Evolutionary conservation across 345 rosid genomes (phyloP).

Genomic region (Reutealis trisperma): DNA sequence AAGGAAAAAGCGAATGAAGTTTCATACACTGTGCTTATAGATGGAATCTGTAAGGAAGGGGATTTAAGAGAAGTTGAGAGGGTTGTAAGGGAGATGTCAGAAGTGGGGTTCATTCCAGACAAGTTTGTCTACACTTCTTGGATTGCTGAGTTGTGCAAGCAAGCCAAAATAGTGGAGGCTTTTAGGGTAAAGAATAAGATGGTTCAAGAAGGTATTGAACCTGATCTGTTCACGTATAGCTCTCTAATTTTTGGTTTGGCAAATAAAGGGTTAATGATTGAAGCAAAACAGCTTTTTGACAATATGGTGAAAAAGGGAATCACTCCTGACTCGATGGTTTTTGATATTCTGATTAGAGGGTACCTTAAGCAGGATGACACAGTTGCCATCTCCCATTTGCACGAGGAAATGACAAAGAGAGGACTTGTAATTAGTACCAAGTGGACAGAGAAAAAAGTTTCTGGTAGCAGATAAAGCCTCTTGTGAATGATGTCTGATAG

Average conservation of each 20-base stretch:
- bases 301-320: slow-evolving; percentile 42
- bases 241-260: slow-evolving; percentile 46
- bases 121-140: slow-evolving; percentile 51
- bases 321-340: slow-evolving; percentile 40
- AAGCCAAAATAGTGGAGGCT: slow-evolving; percentile 45
- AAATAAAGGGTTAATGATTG: slow-evolving; percentile 42
- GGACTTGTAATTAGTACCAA: slow-evolving; percentile 24
- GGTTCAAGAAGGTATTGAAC: slow-evolving; percentile 46
- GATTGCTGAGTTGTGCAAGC: slow-evolving; percentile 48
- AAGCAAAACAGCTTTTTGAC: slow-evolving; percentile 46
- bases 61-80: slow-evolving; percentile 46
- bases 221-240: slow-evolving; percentile 39
- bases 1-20: slow-evolving; percentile 43
- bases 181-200: slow-evolving; percentile 44
- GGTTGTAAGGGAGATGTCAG: slow-evolving; percentile 32
- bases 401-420: slow-evolving; percentile 38
- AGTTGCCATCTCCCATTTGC: slow-evolving; percentile 33
- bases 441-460: not conserved
- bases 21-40: slow-evolving; percentile 42
- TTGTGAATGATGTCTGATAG: too few relatives aligned
- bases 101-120: slow-evolving; percentile 44
- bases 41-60: slow-evolving; percentile 41
- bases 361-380: slow-evolving; percentile 37
- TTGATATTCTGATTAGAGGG: slow-evolving; percentile 43
- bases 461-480: not conserved